phyloP scores from a whole-genome alignment of 2,329 filamentous ascomycete species.

The Thelonectria olida region DNA sequence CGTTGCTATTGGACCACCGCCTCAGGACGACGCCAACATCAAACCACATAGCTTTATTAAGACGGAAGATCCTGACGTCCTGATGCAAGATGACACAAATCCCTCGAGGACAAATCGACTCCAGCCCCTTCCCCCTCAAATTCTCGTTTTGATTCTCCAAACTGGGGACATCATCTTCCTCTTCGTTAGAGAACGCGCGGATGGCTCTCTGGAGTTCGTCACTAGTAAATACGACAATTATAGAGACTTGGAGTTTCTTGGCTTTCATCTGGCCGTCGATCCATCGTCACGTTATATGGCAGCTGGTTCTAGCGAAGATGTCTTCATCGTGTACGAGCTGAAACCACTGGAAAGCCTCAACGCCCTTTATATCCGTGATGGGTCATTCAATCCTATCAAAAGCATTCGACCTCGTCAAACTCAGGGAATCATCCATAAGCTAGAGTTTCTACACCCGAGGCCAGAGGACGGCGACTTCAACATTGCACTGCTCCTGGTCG shows the following conservation, averaged over 20 bases:
- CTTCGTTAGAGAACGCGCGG: conserved; percentile 62
- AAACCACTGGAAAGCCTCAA: conserved; percentile 63
- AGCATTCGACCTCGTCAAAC: conserved; percentile 56
- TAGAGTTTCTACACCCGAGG: conserved; percentile 84
- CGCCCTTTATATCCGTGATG: conserved; percentile 55
- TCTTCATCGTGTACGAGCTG: conserved; percentile 78
- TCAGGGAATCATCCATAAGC: conserved; percentile 80
- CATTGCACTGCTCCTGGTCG: conserved; percentile 76
- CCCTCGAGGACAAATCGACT: conserved; percentile 9
- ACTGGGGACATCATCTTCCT: conserved; percentile 80
- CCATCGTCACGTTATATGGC: conserved; percentile 75
- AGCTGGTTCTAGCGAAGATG: conserved; percentile 74
- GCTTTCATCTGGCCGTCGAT: conserved; percentile 78
- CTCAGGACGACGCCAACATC: conserved; percentile 40
- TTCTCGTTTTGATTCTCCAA: conserved; percentile 80
- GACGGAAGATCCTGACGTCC: conserved; percentile 50
- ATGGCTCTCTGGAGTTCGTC: conserved; percentile 66
- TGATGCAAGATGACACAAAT: conserved; percentile 45
- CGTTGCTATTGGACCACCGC: conserved; percentile 71
- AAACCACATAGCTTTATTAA: conserved; percentile 44
- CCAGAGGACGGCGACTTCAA: conserved; percentile 73
- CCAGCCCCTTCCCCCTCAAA: conserved; percentile 73
- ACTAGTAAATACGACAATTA: conserved; percentile 68
- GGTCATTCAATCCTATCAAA: conserved; percentile 68
- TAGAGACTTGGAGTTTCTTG: conserved; percentile 66